Base-by-base conservation (phyloP, 1,284 basidiomycete species). In the Tilletiaria anomala region DNA sequence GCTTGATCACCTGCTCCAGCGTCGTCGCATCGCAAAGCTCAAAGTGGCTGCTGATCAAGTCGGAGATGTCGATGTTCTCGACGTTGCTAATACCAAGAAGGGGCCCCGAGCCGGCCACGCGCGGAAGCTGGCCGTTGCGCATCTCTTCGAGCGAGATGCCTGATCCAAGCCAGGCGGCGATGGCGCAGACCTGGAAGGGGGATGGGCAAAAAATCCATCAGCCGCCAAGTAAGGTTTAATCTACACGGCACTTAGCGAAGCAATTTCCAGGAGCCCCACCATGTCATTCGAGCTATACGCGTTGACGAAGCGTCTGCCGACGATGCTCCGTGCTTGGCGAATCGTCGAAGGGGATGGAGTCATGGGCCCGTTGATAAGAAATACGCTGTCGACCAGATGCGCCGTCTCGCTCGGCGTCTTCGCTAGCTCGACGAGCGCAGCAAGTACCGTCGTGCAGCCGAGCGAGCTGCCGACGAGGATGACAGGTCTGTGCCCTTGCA, bases 401-500 rank as follows among this genome's bases (percentile, higher is more conserved):
- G 49, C 43, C 4, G 43, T 48, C 18, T 42, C 35, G 12, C 50
- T 54, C 4, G 55, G 53, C 12, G 50, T 47, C 21, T 56, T 53
- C 15, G 56, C 53, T 6, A 77, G 70, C 49, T 73, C 70, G 1
- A 70, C 65, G 8, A 77, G 67, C 6, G 73, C 73, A 17, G 71
- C 65, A 39, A 75, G 65, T 34, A 76, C 64, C 1, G 73, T 73
- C 1, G 73, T 63, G 0, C 73, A 72, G 6, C 75, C 75, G 5
- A 75, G 63, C 1, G 72, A 73, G 2, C 71, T 72, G 3, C 73
- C 75, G 48, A 76, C 69, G 21, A 76, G 57, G 0, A 72, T 58
- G 2, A 73, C 71, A 0, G 75, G 75, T 1, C 75, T 65, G 48
- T 73, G 70, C 5, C 75, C 75, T 51, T 76, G 75, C 0, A 75